Evolutionary conservation across 495 filamentous ascomycete genomes (phyloP).

Genomic region (Penicillium ucsense): DNA sequence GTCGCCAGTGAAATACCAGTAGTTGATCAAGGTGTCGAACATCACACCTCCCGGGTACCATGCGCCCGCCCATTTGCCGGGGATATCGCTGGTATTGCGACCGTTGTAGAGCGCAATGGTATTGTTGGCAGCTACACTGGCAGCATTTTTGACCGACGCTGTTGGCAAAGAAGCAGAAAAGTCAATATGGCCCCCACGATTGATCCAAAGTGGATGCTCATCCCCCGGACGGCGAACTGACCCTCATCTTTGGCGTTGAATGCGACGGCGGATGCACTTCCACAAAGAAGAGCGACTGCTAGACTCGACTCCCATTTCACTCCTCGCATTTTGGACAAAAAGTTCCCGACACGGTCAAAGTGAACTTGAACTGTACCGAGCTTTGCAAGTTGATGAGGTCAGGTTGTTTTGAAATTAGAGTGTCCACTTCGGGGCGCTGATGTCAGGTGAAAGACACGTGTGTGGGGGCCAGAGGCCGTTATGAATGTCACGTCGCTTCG

Average conservation of each 20-base stretch:
- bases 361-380: too few species aligned
- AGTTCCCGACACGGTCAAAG: too few species aligned
- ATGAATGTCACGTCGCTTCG: too few species aligned
- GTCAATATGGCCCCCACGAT: neutral
- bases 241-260: conserved; percentile 9
- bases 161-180: neutral
- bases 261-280: conserved; percentile 6
- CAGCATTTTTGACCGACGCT: conserved; percentile 59
- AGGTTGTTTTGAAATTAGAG: too few species aligned
- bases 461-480: too few species aligned
- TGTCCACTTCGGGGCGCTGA: too few species aligned
- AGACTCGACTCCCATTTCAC: neutral
- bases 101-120: conserved; percentile 58
- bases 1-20: conserved; percentile 60
- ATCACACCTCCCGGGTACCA: conserved; percentile 68
- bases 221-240: neutral
- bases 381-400: too few species aligned
- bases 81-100: conserved; percentile 44
- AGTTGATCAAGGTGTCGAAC: conserved; percentile 59
- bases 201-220: neutral
- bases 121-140: conserved; percentile 44
- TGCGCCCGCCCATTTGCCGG: conserved; percentile 40
- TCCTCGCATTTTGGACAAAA: neutral
- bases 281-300: conserved; percentile 2
- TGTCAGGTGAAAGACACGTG: too few species aligned